Conservation (phyloP, 345 rosid genomes). For the Gossypium turneri region DNA sequence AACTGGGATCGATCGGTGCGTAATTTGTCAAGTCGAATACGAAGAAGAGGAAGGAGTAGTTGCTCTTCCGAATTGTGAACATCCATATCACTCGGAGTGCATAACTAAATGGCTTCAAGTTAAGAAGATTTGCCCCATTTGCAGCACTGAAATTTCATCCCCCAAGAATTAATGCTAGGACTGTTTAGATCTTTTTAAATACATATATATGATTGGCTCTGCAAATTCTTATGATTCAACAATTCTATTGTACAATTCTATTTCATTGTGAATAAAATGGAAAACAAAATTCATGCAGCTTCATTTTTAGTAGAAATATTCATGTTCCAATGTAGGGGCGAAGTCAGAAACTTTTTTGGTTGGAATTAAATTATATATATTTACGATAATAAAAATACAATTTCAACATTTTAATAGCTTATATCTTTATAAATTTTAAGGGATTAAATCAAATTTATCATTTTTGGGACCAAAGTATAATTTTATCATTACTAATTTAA, state of each 20-base stretch:
- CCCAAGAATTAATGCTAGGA: slow-evolving; percentile 11
- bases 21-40: slow-evolving; percentile 71
- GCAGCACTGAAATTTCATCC: slow-evolving; percentile 48
- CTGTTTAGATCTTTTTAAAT: not conserved
- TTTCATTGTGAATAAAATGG: not conserved
- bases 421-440: too few relatives aligned
- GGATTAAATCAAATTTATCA: too few relatives aligned
- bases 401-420: too few relatives aligned
- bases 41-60: slow-evolving; percentile 53
- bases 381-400: too few relatives aligned
- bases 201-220: not conserved
- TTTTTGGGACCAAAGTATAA: too few relatives aligned
- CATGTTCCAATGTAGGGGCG: too few relatives aligned
- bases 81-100: slow-evolving; percentile 63
- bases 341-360: too few relatives aligned
- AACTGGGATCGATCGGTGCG: slow-evolving; percentile 55
- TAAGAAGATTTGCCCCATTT: slow-evolving; percentile 72
- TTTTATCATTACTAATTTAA: too few relatives aligned
- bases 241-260: not conserved
- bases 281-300: not conserved
- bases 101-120: slow-evolving; percentile 65
- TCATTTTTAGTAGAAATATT: too few relatives aligned
- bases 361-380: too few relatives aligned
- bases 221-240: not conserved
- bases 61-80: slow-evolving; percentile 46